Evolutionary conservation across 2,329 filamentous ascomycete genomes (phyloP), one percentile per base, ranked within the genome.

Genomic region (Colletotrichum spinosum): DNA sequence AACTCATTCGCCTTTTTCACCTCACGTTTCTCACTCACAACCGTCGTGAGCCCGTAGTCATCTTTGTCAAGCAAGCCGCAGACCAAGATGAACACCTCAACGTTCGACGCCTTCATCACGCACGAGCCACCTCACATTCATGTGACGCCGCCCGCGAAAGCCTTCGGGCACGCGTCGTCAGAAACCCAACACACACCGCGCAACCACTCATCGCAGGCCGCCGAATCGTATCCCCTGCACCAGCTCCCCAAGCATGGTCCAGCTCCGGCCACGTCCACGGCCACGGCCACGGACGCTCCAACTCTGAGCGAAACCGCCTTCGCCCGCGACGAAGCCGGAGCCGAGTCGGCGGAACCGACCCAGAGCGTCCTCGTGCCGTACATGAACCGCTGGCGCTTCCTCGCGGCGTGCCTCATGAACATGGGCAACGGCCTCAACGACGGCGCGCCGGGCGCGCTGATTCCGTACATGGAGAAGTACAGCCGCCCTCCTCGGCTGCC

Each of bases 281-380:
- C 25, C 25, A 25, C 25, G 25, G 25, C 25, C 25, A 25, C 25
- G 25, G 25, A 25, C 25, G 25, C 25, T 25, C 4, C 25, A 25
- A n/a, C 13, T 46, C 42, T 0, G 53, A 46, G 11, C 25, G 4
- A 25, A 25, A 25, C 25, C 25, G 53, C 33, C 13, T 55, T 55
- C 53, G 34, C 53, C 41, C 53, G 53, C n/a, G 42, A 55, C 42
- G 53, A 55, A 2, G 53, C 53, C 42, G 53, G 39, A 11, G 53
- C 84, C 3, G 35, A 70, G 2, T 81, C 3, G 25, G 15, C 15
- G 15, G 15, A 17, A 17, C 15, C 15, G 15, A 17, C 15, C 15
- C 15, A 17, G 15, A 17, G 15, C 15, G 15, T 17, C 15, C 15
- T 17, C 15, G 15, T 17, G 15, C 15, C 15, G 0, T 17, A 17